Base-by-base conservation (phyloP, 495 filamentous ascomycete genomes). In the Aspergillus sparsus region DNA sequence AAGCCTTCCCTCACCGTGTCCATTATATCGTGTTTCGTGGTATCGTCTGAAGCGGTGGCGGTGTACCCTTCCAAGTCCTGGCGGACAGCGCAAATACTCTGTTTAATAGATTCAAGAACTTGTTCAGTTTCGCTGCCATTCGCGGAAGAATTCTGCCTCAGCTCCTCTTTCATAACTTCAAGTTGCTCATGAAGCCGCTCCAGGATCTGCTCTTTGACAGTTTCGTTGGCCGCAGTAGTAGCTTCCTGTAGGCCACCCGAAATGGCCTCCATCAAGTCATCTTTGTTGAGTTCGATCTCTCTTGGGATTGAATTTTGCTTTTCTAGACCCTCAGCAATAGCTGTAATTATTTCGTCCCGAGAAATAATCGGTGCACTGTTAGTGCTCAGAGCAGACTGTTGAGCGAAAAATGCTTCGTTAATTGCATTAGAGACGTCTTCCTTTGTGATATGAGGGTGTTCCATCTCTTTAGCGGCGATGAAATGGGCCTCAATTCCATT, bases 21-120 rank as follows among this genome's bases (percentile, higher is more conserved):
- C 66, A 93, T 83, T 53, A 94, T 87, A 62, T 94, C 89, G 61
- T 92, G 85, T 58, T 91, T 91, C 6, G 82, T 82, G 0, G 87
- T 78, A 2, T 83, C 80, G 65, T 88, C 88, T 32, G 83, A 78
- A 15, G 85, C 84, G 21, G 82, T 81, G 54, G 88, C 86, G 21
- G 91, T 87, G 58, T 93, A 93, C n/a, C 72, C 76, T 72, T 94
- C 90, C 55, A 96, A 90, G 49, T 93, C 87, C 21, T 80, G 79
- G n/a, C 89, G 85, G 5, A 97, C 82, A 51, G 82, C 83, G 62
- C 93, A 90, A 39, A 96, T 82, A 3, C 90, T 90, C 69, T 95
- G 91, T 67, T 89, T 92, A 57, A 93, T 84, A 2, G 91, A 89
- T 68, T 93, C 89, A 2, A 96, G 78, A 27, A 95, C 82, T 64